Conservation (phyloP, 768 basidiomycete species). For the Pisolithus albus region DNA sequence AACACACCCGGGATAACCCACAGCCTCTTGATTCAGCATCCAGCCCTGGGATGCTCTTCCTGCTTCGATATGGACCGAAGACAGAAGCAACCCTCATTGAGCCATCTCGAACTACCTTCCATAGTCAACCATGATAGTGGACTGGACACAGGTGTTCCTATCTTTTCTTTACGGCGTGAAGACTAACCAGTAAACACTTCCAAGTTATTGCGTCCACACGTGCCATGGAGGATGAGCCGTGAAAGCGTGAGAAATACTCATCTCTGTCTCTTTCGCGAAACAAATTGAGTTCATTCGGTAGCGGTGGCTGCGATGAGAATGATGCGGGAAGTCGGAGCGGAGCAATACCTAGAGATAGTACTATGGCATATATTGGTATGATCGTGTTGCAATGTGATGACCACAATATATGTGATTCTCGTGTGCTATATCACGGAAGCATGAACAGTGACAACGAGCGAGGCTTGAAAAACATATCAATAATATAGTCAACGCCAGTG, state of each 20-base stretch:
- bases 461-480: too few relatives aligned
- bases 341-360: slow-evolving; percentile 21
- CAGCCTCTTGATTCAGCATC: slow-evolving; percentile 22
- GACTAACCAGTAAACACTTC: slow-evolving; percentile 4
- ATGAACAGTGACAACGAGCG: too few relatives aligned
- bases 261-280: neutral
- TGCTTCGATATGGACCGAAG: slow-evolving; percentile 25
- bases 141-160: slow-evolving; percentile 27
- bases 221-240: slow-evolving; percentile 39
- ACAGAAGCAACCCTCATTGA: too few relatives aligned
- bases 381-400: too few relatives aligned
- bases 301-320: slow-evolving; percentile 44
- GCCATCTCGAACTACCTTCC: too few relatives aligned
- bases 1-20: slow-evolving; percentile 13
- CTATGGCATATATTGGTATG: too few relatives aligned
- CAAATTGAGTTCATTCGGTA: slow-evolving; percentile 11
- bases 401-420: too few relatives aligned
- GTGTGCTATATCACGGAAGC: too few relatives aligned
- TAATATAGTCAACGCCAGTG: too few relatives aligned
- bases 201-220: slow-evolving; percentile 28
- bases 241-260: slow-evolving; percentile 25
- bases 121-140: too few relatives aligned
- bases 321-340: slow-evolving; percentile 42
- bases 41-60: slow-evolving; percentile 19
- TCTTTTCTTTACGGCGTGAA: neutral